Evolutionary conservation across 352 stramenopile species (phyloP).

Genomic region (Globisporangium irregulare): DNA sequence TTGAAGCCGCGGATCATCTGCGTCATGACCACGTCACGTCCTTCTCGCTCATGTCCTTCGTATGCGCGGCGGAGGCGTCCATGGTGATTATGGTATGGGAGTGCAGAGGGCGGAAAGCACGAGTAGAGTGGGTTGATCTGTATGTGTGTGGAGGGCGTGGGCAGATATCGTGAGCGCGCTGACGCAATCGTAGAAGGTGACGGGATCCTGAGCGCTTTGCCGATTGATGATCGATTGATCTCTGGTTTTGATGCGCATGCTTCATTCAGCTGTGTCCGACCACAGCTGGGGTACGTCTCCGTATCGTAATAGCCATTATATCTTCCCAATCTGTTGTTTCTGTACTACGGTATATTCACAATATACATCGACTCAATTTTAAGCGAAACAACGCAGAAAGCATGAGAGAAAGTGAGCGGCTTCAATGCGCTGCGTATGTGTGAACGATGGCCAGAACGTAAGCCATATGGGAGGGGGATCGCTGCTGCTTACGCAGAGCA

Average conservation of each 20-base stretch:
- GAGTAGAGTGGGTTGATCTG: background rate
- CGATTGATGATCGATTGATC: background rate
- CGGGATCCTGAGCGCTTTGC: background rate
- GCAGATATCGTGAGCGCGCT: background rate
- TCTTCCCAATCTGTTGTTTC: too few species aligned
- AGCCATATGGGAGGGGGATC: too few species aligned
- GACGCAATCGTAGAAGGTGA: background rate
- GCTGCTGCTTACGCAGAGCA: too few species aligned
- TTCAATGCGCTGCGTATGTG: too few species aligned
- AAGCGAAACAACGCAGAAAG: background rate
- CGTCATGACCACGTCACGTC: slow-evolving; percentile 92
- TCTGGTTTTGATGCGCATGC: background rate
- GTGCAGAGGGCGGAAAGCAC: background rate
- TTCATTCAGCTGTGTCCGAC: background rate
- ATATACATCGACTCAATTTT: too few species aligned
- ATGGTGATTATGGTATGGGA: slow-evolving; percentile 20
- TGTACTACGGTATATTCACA: too few species aligned
- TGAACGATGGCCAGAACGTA: too few species aligned
- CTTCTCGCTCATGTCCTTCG: slow-evolving; percentile 87
- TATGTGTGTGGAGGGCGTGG: background rate
- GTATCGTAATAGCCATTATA: too few species aligned
- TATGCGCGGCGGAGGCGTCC: slow-evolving; percentile 48
- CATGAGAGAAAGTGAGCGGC: background rate
- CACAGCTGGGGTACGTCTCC: background rate
- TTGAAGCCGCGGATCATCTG: slow-evolving; percentile 95